A percentile compares a stretch with the other conserved stretches of the same genome.
phyloP scores from a whole-genome alignment of 306 rosid species.

The Luffa aegyptiaca region DNA sequence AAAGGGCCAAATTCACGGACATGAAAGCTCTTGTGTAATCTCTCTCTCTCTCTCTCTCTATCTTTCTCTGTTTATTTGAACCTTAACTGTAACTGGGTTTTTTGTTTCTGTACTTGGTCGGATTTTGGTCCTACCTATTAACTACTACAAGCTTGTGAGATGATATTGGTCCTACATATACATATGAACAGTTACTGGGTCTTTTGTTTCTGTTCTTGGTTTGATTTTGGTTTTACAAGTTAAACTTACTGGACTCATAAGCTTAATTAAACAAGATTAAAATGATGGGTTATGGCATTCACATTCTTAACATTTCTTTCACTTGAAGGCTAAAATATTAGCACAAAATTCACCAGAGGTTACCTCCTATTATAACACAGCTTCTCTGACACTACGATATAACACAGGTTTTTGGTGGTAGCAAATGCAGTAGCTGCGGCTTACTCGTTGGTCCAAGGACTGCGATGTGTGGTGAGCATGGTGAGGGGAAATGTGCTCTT shows the following conservation, averaged over 20 bases:
- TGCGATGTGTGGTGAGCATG: constrained; percentile 51
- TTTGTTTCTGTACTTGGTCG: background rate
- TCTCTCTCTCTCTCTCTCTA: background rate
- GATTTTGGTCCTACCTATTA: background rate
- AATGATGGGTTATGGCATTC: background rate
- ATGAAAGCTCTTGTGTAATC: constrained; percentile 70
- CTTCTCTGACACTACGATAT: background rate
- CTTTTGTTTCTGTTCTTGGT: background rate
- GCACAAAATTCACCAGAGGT: background rate
- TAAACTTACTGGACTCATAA: background rate
- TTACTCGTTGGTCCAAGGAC: constrained; percentile 60
- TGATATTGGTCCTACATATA: background rate
- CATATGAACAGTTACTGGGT: background rate
- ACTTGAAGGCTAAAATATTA: background rate
- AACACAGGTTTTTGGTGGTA: constrained; percentile 56
- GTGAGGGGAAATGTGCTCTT: constrained; percentile 50
- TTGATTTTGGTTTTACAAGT: background rate
- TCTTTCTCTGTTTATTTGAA: background rate
- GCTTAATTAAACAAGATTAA: background rate
- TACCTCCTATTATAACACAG: background rate
- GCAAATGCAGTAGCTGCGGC: constrained; percentile 63
- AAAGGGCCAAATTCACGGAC: constrained; percentile 64
- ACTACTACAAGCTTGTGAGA: background rate
- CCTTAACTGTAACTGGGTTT: background rate
- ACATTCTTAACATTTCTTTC: background rate